Evolutionary conservation across 805 yeast genomes (phyloP).

Genomic region (Kazachstania bromeliacearum): DNA sequence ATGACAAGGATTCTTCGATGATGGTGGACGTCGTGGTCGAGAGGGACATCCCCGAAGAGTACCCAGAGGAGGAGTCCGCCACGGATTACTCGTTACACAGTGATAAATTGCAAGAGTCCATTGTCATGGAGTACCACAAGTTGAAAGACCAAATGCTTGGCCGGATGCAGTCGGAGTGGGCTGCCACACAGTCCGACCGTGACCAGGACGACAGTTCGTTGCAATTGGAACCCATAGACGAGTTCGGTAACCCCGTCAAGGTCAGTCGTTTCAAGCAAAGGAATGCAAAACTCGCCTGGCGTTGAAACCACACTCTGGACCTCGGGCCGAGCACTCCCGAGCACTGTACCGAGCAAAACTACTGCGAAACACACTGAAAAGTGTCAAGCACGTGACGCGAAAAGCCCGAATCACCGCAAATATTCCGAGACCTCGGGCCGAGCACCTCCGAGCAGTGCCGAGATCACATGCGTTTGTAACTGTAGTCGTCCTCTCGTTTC

Average conservation of each 20-base stretch:
- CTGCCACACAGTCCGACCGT: too few species aligned
- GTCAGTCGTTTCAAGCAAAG: slow-evolving; percentile 62
- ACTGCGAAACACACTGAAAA: too few species aligned
- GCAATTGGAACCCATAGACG: slow-evolving; percentile 59
- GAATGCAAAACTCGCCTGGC: too few species aligned
- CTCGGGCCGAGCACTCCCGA: too few species aligned
- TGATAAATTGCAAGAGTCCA: slow-evolving; percentile 37
- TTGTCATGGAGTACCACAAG: slow-evolving; percentile 47
- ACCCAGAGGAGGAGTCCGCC: slow-evolving; percentile 21
- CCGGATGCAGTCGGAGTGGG: slow-evolving; percentile 23
- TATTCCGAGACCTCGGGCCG: too few species aligned
- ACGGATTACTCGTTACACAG: slow-evolving; percentile 12
- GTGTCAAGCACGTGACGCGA: too few species aligned
- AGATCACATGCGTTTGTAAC: too few species aligned
- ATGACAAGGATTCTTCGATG: slow-evolving; percentile 16
- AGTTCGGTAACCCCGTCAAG: slow-evolving; percentile 46
- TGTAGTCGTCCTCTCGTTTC: too few species aligned
- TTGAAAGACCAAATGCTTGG: slow-evolving; percentile 42
- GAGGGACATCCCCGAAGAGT: slow-evolving; percentile 22
- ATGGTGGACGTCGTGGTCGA: slow-evolving; percentile 24
- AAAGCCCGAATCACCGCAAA: too few species aligned
- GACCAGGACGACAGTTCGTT: slow-evolving; percentile 11
- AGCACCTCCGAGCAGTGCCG: too few species aligned
- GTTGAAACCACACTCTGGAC: too few species aligned
- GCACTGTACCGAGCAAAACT: too few species aligned